Evolutionary conservation across 164 flowering plant genomes (phyloP), one percentile per base, ranked within the genome.

Genomic region (Aristolochia contorta): DNA sequence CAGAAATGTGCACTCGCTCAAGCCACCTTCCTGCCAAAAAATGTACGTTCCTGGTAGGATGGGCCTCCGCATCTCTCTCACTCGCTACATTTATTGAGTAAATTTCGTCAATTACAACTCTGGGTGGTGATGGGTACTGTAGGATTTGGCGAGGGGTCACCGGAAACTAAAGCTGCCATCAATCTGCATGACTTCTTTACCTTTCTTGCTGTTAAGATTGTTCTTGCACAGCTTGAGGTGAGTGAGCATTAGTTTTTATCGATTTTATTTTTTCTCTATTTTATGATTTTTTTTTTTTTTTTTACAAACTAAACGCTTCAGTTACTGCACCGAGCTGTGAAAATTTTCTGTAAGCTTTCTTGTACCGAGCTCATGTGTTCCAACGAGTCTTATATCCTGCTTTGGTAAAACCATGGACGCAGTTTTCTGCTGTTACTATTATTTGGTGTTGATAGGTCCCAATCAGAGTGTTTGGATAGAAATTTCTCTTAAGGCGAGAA

Each of bases 101-200:
- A 56, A 47, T n/a, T 20, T 46, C 43, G 16, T 52, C 19, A 20
- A 13, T 27, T 45, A 27, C 30, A 27, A 27, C 20, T 46, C 2
- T 12, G 14, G 24, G 14, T 19, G 21, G 20, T 16, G 22, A 37
- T 56, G 56, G 51, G 56, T 21, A 54, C 56, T 72, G 58, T 65
- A 91, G 98, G 98, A 37, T 87, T 85, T 66, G 96, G 91, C 50
- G 97, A 86, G 76, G 92, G 87, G 50, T 92, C 98, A 18, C 98
- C 98, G 10, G 98, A 92, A 72, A 77, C 82, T 0, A 87, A 89
- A 73, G 95, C 92, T 27, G 90, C 95, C 6, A 71, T 63, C 1
- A 79, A 89, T 71, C 82, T 91, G 50, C 96, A 89, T 55, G 70
- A 81, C 54, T 89, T 91, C 73, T 91, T 91, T 81, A 91, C 82